Evolutionary conservation across 1,284 basidiomycete species (phyloP).

Genomic region (Trichosporon coremiiforme): DNA sequence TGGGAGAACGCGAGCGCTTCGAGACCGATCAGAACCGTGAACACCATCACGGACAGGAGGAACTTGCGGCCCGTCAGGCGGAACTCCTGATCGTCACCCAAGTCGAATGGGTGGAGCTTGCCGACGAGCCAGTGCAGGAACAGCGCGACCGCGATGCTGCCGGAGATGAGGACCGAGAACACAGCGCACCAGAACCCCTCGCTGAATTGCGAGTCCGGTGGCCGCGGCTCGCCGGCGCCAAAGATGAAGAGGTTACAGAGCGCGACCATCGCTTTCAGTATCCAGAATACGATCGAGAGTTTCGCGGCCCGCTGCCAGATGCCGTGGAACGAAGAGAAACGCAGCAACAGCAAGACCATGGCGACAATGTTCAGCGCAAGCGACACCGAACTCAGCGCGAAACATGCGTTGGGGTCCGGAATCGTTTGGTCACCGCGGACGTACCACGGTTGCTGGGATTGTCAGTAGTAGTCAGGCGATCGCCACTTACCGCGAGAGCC

Average conservation of each 20-base stretch:
- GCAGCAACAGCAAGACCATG: constrained; percentile 56
- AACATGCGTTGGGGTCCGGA: constrained; percentile 48
- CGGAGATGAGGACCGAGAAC: constrained; percentile 52
- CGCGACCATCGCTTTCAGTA: constrained; percentile 55
- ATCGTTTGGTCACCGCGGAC: constrained; percentile 37
- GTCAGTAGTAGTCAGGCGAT: background rate
- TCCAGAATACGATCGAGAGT: constrained; percentile 56
- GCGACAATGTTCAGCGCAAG: constrained; percentile 57
- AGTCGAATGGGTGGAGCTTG: constrained; percentile 33
- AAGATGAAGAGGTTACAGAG: constrained; percentile 55
- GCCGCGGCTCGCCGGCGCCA: constrained; percentile 31
- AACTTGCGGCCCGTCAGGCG: constrained; percentile 55
- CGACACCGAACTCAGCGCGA: constrained; percentile 55
- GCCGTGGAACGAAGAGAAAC: constrained; percentile 52
- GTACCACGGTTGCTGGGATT: constrained; percentile 53
- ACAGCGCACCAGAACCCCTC: constrained; percentile 59
- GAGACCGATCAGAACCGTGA: constrained; percentile 53
- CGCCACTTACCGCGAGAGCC: constrained; percentile 50
- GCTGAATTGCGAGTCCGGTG: constrained; percentile 49
- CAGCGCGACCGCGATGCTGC: constrained; percentile 52
- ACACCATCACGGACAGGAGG: constrained; percentile 55
- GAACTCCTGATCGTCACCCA: constrained; percentile 41
- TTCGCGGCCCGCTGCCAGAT: constrained; percentile 28
- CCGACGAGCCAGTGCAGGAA: constrained; percentile 52
- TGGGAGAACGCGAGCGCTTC: constrained; percentile 49